Evolutionary conservation across 768 basidiomycete genomes (phyloP), one percentile per base, ranked within the genome.

Genomic region (Suillus clintonianus): DNA sequence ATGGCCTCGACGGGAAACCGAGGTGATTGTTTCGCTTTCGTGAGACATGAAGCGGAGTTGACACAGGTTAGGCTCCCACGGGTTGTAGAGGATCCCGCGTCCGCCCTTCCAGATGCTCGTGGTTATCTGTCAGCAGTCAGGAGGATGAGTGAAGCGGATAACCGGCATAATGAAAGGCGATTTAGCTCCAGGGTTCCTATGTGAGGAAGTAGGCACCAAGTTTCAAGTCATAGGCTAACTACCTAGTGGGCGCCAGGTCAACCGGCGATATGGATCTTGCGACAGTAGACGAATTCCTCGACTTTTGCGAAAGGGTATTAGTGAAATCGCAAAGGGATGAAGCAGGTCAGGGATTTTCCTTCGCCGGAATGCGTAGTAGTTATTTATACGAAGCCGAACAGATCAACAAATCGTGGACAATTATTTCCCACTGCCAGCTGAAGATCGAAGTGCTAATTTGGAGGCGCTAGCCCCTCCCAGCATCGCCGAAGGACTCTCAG

Each of bases 1-100:
- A 95, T 69, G 95, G 94, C 1, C 71, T 95, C 34, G 94, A 95
- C 72, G 92, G 88, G 34, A 79, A 78, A 66, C 62, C 69, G 60
- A 84, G 91, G 91, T 87, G 71, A 64, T 78, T 65, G 3, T n/a
- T 22, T 39, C 10, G 54, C 64, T 54, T 36, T 51, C 43, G 34
- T 48, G 17, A 51, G 51, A 19, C 19, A 34, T 30, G 50, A 53
- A 66, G 53, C 54, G 47, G 45, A 63, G 63, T 63, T 69, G 63
- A 69, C 50, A 15, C 51, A 30, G 27, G 37, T 67, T 64, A 89
- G 85, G 72, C 69, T 74, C 37, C 85, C 86, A 64, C 73, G 68
- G 62, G 74, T 79, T 61, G 59, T 68, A 37, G 73, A 79, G 51
- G 92, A 94, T 71, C 85, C 86, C 54, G 86, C 84, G 19, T 83